Conservation (phyloP, 331 rosid genomes). For the Malus hybrid region DNA sequence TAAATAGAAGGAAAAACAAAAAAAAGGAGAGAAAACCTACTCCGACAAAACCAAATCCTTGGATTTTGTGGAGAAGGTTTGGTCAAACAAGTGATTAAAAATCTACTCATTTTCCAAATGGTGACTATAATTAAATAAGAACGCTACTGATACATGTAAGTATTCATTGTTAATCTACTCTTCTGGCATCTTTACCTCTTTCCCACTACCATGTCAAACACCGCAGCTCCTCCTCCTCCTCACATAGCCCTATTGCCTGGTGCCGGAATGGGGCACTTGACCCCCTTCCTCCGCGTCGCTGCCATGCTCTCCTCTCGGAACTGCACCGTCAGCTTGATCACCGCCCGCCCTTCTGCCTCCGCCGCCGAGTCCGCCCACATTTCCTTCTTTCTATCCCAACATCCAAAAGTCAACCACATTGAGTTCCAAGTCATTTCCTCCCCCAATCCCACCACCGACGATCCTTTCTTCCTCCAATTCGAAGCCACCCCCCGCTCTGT, state of each 20-base stretch:
- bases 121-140: no score
- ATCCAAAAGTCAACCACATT: constrained; percentile 12
- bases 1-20: no score
- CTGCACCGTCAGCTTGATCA: constrained; percentile 11
- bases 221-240: background rate
- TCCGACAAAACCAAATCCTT: no score
- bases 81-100: background rate
- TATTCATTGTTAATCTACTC: background rate
- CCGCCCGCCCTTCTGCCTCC: constrained; percentile 8
- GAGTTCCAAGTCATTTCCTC: constrained; percentile 4
- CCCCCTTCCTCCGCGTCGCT: constrained; percentile 22
- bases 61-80: background rate
- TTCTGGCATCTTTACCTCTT: background rate
- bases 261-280: constrained; percentile 26
- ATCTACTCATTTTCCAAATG: background rate
- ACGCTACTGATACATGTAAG: background rate
- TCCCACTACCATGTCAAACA: background rate
- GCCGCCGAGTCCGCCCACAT: constrained; percentile 13
- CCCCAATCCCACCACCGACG: background rate
- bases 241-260: constrained; percentile 21
- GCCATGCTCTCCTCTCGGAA: background rate
- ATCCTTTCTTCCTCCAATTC: constrained; percentile 24
- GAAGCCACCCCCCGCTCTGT: constrained; percentile 13
- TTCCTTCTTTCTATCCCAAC: constrained; percentile 6
- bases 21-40: background rate